Evolutionary conservation across 352 stramenopile species (phyloP).

Genomic region (Globisporangium irregulare): DNA sequence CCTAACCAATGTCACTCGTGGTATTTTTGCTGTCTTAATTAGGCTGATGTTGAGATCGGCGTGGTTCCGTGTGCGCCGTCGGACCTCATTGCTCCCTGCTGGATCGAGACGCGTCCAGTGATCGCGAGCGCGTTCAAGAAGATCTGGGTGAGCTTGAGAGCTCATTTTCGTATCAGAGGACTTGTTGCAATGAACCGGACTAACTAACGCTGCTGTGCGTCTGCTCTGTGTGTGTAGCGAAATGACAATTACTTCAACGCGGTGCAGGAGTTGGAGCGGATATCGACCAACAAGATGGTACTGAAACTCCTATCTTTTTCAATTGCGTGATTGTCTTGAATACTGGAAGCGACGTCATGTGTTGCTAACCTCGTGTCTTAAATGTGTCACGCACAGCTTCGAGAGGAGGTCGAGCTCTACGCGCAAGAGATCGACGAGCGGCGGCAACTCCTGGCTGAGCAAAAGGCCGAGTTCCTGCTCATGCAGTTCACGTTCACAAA

Average conservation of each 20-base stretch:
- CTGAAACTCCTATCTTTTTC: not conserved
- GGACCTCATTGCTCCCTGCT: constrained; percentile 56
- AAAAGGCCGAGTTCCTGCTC: constrained; percentile 47
- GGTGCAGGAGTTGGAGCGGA: constrained; percentile 60
- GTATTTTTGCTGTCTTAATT: not conserved
- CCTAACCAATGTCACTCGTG: not conserved
- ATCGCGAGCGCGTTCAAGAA: constrained; percentile 62
- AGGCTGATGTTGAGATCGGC: constrained; percentile 68
- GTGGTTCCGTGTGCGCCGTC: constrained; percentile 57
- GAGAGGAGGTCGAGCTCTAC: constrained; percentile 57
- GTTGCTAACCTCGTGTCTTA: not conserved
- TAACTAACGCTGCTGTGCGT: not conserved
- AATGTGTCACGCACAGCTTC: constrained; percentile 26
- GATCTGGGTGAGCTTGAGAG: constrained; percentile 42
- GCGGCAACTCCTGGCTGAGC: constrained; percentile 24
- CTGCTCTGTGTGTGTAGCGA: constrained; percentile 25
- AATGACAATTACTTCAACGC: constrained; percentile 56
- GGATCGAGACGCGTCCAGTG: constrained; percentile 55
- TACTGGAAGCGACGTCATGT: not conserved
- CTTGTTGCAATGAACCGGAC: not conserved
- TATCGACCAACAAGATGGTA: constrained; percentile 56
- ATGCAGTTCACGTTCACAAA: constrained; percentile 44
- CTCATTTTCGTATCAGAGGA: not conserved
- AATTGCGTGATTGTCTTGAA: not conserved
- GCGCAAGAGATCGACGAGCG: constrained; percentile 54